Evolutionary conservation across 2,329 filamentous ascomycete species (phyloP), one percentile per base, ranked within the genome.

Genomic region (Aspergillus udagawae): DNA sequence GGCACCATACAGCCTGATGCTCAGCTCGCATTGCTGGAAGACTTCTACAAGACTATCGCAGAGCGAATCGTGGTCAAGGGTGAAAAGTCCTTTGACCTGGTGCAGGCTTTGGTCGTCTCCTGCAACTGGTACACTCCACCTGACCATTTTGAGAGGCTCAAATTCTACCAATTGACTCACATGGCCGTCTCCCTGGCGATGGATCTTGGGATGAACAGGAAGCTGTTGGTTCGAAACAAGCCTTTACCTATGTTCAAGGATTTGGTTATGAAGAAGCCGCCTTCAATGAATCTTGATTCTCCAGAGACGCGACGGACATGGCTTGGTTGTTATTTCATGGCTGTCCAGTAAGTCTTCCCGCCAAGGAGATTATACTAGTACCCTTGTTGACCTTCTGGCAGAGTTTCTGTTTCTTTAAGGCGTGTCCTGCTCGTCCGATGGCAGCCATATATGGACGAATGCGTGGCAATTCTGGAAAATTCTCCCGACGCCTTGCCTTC

Each of bases 51-150:
- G 60, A 78, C 86, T 10, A 83, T 94, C 54, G 90, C 89, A 2
- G 87, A 94, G 48, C 86, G 85, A 62, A 82, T 93, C 44, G 83
- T 94, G 63, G 78, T 91, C 29, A 83, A 84, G 6, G 91, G 90
- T 12, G 86, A 91, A 65, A 96, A 95, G 78, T 90, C 84, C 38
- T 75, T 96, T 20, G 92, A 96, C 72, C 79, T 96, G 6, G 85
- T 95, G 8, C 92, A 96, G 74, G 84, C 90, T 1, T 77, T 96
- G 44, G 82, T 90, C 57, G 78, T 96, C 3, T 81, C 85, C 6
- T 85, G 87, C n/a, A 83, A 92, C 21, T 96, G 91, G 90, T 95
- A 96, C 71, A 86, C 86, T 71, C 90, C 91, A 17, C 91, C 91
- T 0, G 87, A 93, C 63, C 83, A 89, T 65, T 90, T 90, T 58